Evolutionary conservation across 2,329 filamentous ascomycete species (phyloP).

Genomic region (Cladosporium colombiae): DNA sequence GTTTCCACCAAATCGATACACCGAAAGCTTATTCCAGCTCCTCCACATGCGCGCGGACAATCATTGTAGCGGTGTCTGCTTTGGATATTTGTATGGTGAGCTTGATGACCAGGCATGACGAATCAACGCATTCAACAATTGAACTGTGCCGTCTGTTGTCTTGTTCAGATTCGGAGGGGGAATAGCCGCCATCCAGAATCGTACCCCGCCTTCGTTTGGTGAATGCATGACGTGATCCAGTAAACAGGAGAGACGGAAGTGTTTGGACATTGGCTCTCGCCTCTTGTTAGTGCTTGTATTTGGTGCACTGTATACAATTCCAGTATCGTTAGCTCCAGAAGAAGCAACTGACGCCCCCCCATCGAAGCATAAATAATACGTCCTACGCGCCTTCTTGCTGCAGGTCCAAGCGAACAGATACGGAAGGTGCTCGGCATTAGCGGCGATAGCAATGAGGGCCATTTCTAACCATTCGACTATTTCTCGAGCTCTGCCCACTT

Average conservation of each 20-base stretch:
- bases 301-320: not conserved
- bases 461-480: slow-evolving; percentile 13
- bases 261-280: not conserved
- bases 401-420: slow-evolving; percentile 11
- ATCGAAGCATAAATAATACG: not conserved
- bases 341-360: not conserved
- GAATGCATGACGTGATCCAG: not conserved
- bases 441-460: slow-evolving; percentile 12
- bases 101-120: slow-evolving; percentile 2
- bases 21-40: not conserved
- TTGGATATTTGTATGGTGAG: not conserved
- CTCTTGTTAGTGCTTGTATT: not conserved
- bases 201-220: slow-evolving; percentile 1
- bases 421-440: slow-evolving; percentile 18
- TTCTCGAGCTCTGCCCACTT: slow-evolving; percentile 13
- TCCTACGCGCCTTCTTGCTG: not conserved
- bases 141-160: not conserved
- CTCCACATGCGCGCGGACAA: slow-evolving; percentile 1
- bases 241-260: slow-evolving; percentile 1
- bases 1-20: not conserved
- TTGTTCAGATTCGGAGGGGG: not conserved
- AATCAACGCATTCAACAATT: not conserved
- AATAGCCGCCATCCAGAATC: not conserved
- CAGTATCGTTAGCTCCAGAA: not conserved
- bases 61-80: not conserved